Base-by-base conservation (phyloP, 345 rosid genomes). In the Aurinia saxatilis region DNA sequence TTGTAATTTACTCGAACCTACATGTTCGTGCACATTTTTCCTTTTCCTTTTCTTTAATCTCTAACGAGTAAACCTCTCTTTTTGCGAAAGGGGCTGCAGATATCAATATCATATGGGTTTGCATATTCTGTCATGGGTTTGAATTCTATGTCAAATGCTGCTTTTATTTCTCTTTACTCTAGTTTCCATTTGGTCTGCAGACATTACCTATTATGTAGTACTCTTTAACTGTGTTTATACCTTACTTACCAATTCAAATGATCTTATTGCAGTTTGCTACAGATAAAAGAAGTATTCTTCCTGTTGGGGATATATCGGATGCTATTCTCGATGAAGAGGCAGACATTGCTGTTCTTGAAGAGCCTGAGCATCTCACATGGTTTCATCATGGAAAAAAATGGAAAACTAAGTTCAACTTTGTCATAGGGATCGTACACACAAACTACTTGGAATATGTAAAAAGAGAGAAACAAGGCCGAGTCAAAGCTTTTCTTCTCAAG, bases 291-390 rank as follows among this genome's bases (percentile, higher is more conserved):
- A 90, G 97, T 80, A 93, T 93, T 65, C 87, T 93, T 67, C 78
- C 87, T 27, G 95, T 79, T 4, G 99, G 97, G 35, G 99, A 90
- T 71, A 93, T 90, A 45, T 78, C 95, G 0, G 85, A 84, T 56
- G 55, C 76, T 52, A 85, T 90, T 56, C 73, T 88, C 16, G 90
- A 85, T 71, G 91, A 85, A 59, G 95, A 81, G 63, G 96, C 91
- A 3, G 96, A 90, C 64, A 35, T 93, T 68, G 91, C 96, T 44
- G 90, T 93, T 73, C 95, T 93, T n/a, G 97, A 93, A 73, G 99
- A 90, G 78, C 99, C 97, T 7, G 97, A 93, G 74, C 97, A 93
- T 77, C 95, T 93, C 36, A 93, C 99, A 4, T 93, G 99, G 99
- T 93, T 82, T 72, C 99, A 93, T 76, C 99, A 93, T 67, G 97